Conservation (phyloP, 352 stramenopile genomes). For the Stramenopiles sp. region DNA sequence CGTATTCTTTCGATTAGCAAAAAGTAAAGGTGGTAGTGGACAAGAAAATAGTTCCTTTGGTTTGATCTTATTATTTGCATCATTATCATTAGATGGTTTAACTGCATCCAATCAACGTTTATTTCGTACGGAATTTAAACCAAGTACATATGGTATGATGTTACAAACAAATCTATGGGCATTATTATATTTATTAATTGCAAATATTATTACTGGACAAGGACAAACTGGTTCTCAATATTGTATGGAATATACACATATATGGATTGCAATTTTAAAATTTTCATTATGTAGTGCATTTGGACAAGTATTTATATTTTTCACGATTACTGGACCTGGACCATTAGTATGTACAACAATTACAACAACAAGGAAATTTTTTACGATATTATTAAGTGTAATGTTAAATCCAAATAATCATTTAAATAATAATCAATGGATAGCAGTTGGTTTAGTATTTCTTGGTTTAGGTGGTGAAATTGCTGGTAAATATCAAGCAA, state of each 20-base stretch:
- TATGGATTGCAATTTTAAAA: constrained; percentile 40
- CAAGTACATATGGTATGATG: constrained; percentile 25
- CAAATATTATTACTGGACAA: constrained; percentile 37
- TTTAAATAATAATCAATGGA: constrained; percentile 69
- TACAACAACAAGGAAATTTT: constrained; percentile 99
- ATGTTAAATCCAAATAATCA: constrained; percentile 74
- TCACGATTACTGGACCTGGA: constrained; percentile 75
- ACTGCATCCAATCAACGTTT: constrained; percentile 71
- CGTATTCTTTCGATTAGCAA: constrained; percentile 52
- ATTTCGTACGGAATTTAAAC: constrained; percentile 29
- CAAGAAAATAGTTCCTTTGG: constrained; percentile 69
- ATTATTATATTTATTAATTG: constrained; percentile 46
- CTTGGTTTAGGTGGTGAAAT: constrained; percentile 33
- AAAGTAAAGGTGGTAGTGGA: constrained; percentile 31
- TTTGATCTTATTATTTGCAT: constrained; percentile 59
- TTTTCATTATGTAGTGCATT: constrained; percentile 84
- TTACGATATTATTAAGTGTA: constrained; percentile 93
- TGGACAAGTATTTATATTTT: constrained; percentile 98
- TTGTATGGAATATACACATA: constrained; percentile 44
- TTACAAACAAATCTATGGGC: constrained; percentile 66
- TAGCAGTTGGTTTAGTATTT: constrained; percentile 68
- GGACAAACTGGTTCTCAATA: constrained; percentile 42
- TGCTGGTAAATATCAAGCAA: neutral
- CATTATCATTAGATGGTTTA: constrained; percentile 79
- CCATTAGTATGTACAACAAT: constrained; percentile 61